Conservation (phyloP, 768 basidiomycete species). For the Tylopilus vinaceipallidus region DNA sequence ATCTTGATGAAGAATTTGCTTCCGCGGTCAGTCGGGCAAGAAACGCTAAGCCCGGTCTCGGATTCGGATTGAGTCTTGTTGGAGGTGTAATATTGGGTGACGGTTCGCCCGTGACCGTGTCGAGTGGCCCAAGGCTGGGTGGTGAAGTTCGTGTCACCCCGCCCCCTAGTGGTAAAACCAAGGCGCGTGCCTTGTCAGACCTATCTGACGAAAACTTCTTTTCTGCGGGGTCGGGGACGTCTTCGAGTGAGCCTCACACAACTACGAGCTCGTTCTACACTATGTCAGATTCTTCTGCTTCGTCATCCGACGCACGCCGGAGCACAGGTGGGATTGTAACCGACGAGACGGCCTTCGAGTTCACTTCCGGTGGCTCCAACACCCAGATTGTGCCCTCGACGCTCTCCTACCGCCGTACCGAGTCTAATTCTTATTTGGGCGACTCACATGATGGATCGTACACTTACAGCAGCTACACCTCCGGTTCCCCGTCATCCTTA, state of each 20-base stretch:
- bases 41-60: constrained; percentile 40
- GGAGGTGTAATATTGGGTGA: constrained; percentile 43
- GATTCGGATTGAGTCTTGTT: constrained; percentile 44
- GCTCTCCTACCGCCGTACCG: constrained; percentile 48
- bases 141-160: constrained; percentile 44
- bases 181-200: constrained; percentile 29
- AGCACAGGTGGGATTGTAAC: constrained; percentile 35
- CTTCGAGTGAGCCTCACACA: constrained; percentile 29
- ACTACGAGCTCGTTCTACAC: constrained; percentile 36
- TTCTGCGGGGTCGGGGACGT: constrained; percentile 38
- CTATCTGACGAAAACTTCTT: constrained; percentile 49
- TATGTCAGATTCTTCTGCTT: constrained; percentile 29
- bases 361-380: constrained; percentile 37
- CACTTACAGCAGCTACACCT: constrained; percentile 31
- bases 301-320: constrained; percentile 26
- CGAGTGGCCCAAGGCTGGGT: constrained; percentile 55
- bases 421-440: constrained; percentile 55
- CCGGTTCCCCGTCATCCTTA: constrained; percentile 52
- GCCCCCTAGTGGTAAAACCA: constrained; percentile 40
- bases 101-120: constrained; percentile 69
- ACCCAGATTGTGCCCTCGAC: constrained; percentile 51
- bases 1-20: constrained; percentile 62
- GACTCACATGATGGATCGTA: constrained; percentile 48
- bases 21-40: constrained; percentile 42
- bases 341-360: constrained; percentile 39